Conservation (phyloP, 2,329 filamentous ascomycete species). For the Dactylonectria macrodidyma region DNA sequence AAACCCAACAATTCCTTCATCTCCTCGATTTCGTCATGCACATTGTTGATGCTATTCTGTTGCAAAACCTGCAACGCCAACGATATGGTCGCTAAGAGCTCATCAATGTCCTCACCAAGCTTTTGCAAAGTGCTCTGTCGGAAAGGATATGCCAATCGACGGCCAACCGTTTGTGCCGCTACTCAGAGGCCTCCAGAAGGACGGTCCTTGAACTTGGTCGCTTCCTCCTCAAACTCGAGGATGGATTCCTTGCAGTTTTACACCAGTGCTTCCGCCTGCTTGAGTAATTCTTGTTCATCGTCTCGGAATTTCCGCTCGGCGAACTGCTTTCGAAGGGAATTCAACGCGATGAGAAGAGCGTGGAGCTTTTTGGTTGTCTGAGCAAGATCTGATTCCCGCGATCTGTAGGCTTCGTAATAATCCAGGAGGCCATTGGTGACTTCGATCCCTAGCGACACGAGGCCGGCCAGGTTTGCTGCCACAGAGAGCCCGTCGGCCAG, state of each 20-base stretch:
- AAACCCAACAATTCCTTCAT: conserved; percentile 45
- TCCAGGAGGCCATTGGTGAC: no score
- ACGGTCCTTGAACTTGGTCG: conserved; percentile 43
- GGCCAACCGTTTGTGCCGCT: conserved; percentile 20
- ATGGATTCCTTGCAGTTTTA: conserved; percentile 46
- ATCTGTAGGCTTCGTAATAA: no score
- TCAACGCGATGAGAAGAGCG: no score
- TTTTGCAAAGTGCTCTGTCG: conserved; percentile 55
- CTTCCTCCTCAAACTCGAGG: conserved; percentile 47
- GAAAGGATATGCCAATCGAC: conserved; percentile 50
- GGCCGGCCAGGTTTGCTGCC: no score
- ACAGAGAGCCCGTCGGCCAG: no score
- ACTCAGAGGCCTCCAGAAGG: neutral
- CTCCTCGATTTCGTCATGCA: conserved; percentile 48
- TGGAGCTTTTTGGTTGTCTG: no score
- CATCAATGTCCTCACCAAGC: conserved; percentile 55
- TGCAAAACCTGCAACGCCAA: conserved; percentile 50
- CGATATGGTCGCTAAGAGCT: conserved; percentile 49
- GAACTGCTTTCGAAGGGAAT: no score
- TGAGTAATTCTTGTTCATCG: no score
- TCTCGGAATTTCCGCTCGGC: no score
- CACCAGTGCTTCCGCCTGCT: no score
- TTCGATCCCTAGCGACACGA: no score
- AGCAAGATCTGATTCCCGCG: no score
- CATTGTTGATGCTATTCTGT: conserved; percentile 41